Percentiles rank a stretch among this genome's conserved stretches.
These are phyloP conservation scores for Digitaria exilis DNA, from an alignment of 202 grass and related monocot species.

Conservation along the genomic window DNA sequence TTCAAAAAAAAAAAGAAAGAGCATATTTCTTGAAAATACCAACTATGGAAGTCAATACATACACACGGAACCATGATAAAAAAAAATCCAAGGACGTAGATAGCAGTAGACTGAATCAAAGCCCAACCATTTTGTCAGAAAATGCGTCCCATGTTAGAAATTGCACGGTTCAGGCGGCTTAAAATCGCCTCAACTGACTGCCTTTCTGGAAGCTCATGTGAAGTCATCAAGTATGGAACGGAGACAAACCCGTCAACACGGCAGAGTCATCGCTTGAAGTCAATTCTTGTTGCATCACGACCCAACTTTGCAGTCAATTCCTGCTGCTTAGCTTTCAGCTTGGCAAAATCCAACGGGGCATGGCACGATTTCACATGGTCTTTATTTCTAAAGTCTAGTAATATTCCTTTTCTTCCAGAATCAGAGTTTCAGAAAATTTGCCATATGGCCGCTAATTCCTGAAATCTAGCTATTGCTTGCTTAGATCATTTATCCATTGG, in stretches of 20 bases:
- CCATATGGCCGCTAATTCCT: neutral
- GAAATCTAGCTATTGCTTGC: neutral
- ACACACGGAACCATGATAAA: neutral
- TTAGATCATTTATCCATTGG: neutral
- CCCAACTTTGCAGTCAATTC: slow-evolving; percentile 33
- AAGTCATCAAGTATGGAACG: slow-evolving; percentile 26
- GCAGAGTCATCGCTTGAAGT: slow-evolving; percentile 39
- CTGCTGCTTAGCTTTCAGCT: neutral
- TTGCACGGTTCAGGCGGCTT: slow-evolving; percentile 25
- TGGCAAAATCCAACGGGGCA: neutral
- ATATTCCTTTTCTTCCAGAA: neutral
- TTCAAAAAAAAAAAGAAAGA: neutral
- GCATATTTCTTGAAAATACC: neutral
- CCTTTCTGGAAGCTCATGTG: slow-evolving; percentile 31
- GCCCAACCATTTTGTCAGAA: neutral
- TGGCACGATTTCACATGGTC: slow-evolving; percentile 27
- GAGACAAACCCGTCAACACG: slow-evolving; percentile 39
- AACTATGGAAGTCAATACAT: neutral
- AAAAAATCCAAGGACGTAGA: neutral
- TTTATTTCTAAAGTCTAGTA: neutral
- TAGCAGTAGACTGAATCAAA: slow-evolving; percentile 35
- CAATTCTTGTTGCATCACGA: slow-evolving; percentile 16
- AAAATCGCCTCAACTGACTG: neutral
- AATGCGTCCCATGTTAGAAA: slow-evolving; percentile 19
- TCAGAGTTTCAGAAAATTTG: neutral